phyloP scores from a whole-genome alignment of 805 yeast species.

The Ogataea polymorpha region DNA sequence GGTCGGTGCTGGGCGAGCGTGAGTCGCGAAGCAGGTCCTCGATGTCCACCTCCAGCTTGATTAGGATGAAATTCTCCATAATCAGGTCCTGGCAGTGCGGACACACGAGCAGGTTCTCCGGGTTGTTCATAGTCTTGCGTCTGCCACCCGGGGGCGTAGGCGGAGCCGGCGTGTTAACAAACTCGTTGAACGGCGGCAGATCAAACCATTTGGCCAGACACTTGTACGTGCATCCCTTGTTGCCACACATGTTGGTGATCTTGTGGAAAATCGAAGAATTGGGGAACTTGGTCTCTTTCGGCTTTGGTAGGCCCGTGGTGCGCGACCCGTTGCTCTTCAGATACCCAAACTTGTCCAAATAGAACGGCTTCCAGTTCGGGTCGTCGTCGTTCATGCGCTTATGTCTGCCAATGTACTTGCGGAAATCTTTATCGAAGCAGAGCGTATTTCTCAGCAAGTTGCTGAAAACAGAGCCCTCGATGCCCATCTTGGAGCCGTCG shows the following conservation, averaged over 20 bases:
- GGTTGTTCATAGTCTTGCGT: constrained; percentile 25
- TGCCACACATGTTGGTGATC: constrained; percentile 24
- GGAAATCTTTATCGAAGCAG: constrained; percentile 26
- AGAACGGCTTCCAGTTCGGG: constrained; percentile 29
- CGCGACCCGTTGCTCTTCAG: constrained; percentile 13
- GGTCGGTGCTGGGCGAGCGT: constrained; percentile 11
- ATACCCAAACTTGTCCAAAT: constrained; percentile 30
- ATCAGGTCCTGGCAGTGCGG: constrained; percentile 28
- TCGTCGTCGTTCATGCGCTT: constrained; percentile 11
- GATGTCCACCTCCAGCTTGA: constrained; percentile 30
- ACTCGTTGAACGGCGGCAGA: constrained; percentile 36
- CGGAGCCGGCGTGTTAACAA: constrained; percentile 31
- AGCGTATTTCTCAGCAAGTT: constrained; percentile 29
- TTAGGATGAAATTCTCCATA: constrained; percentile 27
- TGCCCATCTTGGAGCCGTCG: constrained; percentile 20
- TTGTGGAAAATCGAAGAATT: constrained; percentile 30
- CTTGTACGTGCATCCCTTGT: constrained; percentile 26
- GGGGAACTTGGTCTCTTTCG: constrained; percentile 28
- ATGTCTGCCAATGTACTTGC: constrained; percentile 26
- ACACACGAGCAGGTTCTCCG: constrained; percentile 34
- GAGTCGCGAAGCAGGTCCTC: constrained; percentile 26
- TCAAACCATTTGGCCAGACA: constrained; percentile 35
- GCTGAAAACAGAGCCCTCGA: constrained; percentile 31
- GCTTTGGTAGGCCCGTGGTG: constrained; percentile 2
- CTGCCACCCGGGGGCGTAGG: constrained; percentile 34